Conservation (phyloP, 225 moss, liverwort and hornwort species). For the Polytrichum commune region DNA sequence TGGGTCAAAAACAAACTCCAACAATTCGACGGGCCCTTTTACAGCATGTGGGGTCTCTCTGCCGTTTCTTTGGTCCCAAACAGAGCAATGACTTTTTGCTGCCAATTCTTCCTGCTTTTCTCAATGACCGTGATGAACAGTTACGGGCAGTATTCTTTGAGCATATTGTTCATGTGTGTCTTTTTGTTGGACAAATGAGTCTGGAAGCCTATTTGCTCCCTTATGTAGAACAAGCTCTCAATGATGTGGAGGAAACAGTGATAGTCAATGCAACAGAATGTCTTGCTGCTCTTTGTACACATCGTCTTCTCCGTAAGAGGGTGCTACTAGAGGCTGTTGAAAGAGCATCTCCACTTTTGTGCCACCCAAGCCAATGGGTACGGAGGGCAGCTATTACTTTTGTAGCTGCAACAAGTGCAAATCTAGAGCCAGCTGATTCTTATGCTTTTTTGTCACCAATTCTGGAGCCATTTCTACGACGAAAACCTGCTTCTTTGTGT, state of each 20-base stretch:
- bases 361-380: slow-evolving; percentile 99
- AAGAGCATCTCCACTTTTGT: slow-evolving; percentile 87
- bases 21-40: slow-evolving; percentile 91
- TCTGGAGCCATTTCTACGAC: slow-evolving; percentile 81
- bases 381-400: slow-evolving; percentile 93
- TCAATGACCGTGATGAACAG: slow-evolving; percentile 99
- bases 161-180: slow-evolving; percentile 93
- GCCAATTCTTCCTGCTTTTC: slow-evolving; percentile 91
- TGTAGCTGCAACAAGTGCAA: slow-evolving; percentile 86
- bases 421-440: slow-evolving; percentile 78
- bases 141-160: slow-evolving; percentile 96
- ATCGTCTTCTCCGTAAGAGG: slow-evolving; percentile 80
- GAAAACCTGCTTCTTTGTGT: slow-evolving; percentile 86
- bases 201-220: slow-evolving; percentile 92
- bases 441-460: slow-evolving; percentile 88
- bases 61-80: slow-evolving; percentile 86
- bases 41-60: slow-evolving; percentile 89
- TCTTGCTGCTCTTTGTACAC: slow-evolving; percentile 85
- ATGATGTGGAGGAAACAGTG: slow-evolving; percentile 98
- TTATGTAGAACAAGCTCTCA: slow-evolving; percentile 93
- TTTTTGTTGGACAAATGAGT: slow-evolving; percentile 96
- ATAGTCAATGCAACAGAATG: slow-evolving; percentile 95
- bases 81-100: slow-evolving; percentile 93
- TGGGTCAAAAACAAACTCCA: slow-evolving; percentile 95
- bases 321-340: slow-evolving; percentile 81